A percentile compares a stretch with the other conserved stretches of the same genome.
Evolutionary conservation across 2,329 filamentous ascomycete species (phyloP).

Genomic region (Leptodontidium sp.): DNA sequence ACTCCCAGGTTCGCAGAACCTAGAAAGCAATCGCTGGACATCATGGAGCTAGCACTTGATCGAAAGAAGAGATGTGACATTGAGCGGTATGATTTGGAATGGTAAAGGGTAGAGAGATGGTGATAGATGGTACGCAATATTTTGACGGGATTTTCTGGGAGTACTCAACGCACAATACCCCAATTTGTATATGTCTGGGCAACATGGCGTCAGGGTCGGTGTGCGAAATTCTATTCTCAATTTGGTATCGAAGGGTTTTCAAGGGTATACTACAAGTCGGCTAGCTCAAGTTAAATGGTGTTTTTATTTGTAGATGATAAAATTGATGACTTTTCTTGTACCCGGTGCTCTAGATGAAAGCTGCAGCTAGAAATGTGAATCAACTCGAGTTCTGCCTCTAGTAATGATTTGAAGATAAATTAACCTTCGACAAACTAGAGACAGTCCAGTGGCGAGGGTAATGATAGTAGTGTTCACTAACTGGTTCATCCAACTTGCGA

Average conservation of each 20-base stretch:
- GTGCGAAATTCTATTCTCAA: neutral
- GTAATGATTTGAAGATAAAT: too few species aligned
- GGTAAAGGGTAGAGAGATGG: neutral
- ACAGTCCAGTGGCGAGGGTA: too few species aligned
- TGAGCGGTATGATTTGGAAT: neutral
- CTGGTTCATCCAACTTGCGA: too few species aligned
- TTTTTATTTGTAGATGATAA: neutral
- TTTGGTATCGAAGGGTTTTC: neutral
- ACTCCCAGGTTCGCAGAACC: neutral
- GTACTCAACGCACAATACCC: slow-evolving; percentile 4
- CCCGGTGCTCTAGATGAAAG: neutral
- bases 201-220: slow-evolving; percentile 2
- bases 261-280: neutral
- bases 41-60: neutral
- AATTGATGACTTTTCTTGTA: slow-evolving; percentile 7
- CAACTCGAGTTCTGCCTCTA: too few species aligned
- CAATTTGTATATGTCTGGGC: slow-evolving; percentile 17
- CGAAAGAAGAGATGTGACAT: neutral
- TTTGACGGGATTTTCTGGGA: neutral
- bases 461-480: too few species aligned
- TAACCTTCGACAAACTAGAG: too few species aligned
- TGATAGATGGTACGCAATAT: neutral
- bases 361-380: neutral
- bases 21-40: neutral
- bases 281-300: neutral